Evolutionary conservation across 495 filamentous ascomycete genomes (phyloP), one percentile per base, ranked within the genome.

Genomic region (Penicillium crystallinum): DNA sequence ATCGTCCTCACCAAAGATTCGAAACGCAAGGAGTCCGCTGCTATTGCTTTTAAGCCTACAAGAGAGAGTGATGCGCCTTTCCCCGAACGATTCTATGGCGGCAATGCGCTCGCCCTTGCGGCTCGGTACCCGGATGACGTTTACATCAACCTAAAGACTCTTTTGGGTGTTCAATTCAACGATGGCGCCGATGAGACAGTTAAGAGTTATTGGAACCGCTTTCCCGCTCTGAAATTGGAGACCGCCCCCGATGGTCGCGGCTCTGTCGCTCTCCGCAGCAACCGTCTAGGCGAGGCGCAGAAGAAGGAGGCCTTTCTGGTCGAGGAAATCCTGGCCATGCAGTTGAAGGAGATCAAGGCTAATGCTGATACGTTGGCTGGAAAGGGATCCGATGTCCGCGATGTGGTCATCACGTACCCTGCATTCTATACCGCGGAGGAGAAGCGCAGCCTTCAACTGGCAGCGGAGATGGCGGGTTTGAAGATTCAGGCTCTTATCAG

Each of bases 1-100:
- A 97, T 99, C 57, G 91, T 99, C 65, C 80, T 96, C 48, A 96
- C 89, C n/a, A 97, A 97, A 68, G 93, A 99, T 70, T 97, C 93
- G 31, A 88, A 95, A 68, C 86, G 93, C 59, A 99, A 99, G 75
- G 95, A 99, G 66, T 79, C 77, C 18, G 88, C 92, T 4, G 91
- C 91, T 38, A 84, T 97, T 59, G 88, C 89, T 29, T 97, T 99
- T 79, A 99, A 97, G 68, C 89, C 91, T 36, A 74, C 80, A 17
- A 76, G 77, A 69, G 72, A 78, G 27, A 74, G 70, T 47, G 73
- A 81, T 53, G 77, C 80, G 25, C 60, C 66, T 12, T 96, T 88
- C 66, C 95, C 93, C 12, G 93, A 97, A 68, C 80, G 93, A 61
- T 80, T 86, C 49, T 99, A 97, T 63, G 93, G 93, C 57, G 85